These are phyloP conservation scores for Apiotrichum gracile DNA, from an alignment of 1,284 basidiomycete species.

Conservation along the genomic window DNA sequence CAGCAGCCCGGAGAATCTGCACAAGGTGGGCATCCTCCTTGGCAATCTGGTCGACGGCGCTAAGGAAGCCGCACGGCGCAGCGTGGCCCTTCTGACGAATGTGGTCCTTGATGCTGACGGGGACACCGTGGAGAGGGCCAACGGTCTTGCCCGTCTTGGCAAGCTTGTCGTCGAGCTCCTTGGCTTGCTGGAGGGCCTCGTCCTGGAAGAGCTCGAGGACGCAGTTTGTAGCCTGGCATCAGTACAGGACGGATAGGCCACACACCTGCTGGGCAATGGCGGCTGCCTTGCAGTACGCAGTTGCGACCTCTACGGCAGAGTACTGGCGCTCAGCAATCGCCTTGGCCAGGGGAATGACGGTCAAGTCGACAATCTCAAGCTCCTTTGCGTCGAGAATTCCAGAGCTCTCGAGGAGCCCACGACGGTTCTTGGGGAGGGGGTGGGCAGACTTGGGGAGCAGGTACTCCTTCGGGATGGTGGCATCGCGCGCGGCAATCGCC, in stretches of 20 bases:
- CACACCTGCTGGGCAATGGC: conserved; percentile 19
- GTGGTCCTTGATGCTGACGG: conserved; percentile 56
- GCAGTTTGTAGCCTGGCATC: conserved; percentile 53
- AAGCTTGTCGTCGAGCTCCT: conserved; percentile 56
- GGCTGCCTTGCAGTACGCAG: conserved; percentile 25
- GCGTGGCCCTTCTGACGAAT: conserved; percentile 44
- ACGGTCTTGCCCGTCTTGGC: conserved; percentile 50
- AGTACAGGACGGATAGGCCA: too few species aligned
- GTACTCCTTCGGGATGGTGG: conserved; percentile 11
- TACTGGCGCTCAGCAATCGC: conserved; percentile 26
- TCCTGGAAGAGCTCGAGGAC: conserved; percentile 63
- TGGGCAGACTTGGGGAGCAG: conserved; percentile 8
- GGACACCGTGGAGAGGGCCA: conserved; percentile 62
- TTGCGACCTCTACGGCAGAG: conserved; percentile 22
- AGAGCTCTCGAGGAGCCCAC: conserved; percentile 4
- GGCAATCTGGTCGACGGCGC: conserved; percentile 8
- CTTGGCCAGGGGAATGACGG: conserved; percentile 38
- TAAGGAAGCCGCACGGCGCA: conserved; percentile 19
- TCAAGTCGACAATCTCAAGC: conserved; percentile 26
- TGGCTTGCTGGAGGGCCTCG: conserved; percentile 54
- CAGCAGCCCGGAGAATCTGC: conserved; percentile 21
- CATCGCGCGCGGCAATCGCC: conserved; percentile 12
- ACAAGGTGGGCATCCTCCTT: conserved; percentile 15
- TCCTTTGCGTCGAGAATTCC: conserved; percentile 19
- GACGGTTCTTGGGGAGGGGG: conserved; percentile 7